Evolutionary conservation across 192 early-diverging fungal genomes (phyloP).

Genomic region (Mortierella hygrophila): DNA sequence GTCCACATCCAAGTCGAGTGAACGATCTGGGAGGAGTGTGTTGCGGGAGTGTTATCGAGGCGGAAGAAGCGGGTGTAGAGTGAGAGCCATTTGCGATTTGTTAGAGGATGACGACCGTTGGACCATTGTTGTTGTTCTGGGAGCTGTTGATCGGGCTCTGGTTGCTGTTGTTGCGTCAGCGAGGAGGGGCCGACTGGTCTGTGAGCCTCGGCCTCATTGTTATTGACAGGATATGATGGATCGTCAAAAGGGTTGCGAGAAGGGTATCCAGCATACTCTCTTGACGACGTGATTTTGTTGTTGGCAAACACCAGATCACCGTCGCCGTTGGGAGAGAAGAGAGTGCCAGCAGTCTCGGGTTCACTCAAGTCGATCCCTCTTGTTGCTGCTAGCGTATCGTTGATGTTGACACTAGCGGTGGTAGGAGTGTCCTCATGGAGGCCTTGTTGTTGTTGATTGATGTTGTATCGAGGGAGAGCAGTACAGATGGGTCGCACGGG

Average conservation of each 20-base stretch:
- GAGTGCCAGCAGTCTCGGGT: not conserved
- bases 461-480: not conserved
- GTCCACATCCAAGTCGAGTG: conserved; percentile 33
- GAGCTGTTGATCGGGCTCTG: not conserved
- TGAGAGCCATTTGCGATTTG: conserved; percentile 2
- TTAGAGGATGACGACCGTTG: not conserved
- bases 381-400: not conserved
- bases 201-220: not conserved
- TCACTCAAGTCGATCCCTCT: not conserved
- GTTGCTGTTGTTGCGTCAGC: not conserved
- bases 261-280: not conserved
- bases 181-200: not conserved
- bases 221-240: not conserved
- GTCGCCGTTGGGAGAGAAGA: not conserved
- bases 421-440: not conserved
- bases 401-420: not conserved
- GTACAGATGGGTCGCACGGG: conserved; percentile 1
- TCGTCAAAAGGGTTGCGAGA: conserved; percentile 1
- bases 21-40: conserved; percentile 23
- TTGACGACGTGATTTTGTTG: not conserved
- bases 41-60: conserved; percentile 10
- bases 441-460: not conserved
- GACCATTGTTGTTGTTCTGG: not conserved
- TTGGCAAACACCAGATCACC: not conserved
- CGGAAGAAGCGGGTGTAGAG: conserved; percentile 40